Evolutionary conservation across 2,329 filamentous ascomycete genomes (phyloP).

Genomic region (Aspergillus intermedius): DNA sequence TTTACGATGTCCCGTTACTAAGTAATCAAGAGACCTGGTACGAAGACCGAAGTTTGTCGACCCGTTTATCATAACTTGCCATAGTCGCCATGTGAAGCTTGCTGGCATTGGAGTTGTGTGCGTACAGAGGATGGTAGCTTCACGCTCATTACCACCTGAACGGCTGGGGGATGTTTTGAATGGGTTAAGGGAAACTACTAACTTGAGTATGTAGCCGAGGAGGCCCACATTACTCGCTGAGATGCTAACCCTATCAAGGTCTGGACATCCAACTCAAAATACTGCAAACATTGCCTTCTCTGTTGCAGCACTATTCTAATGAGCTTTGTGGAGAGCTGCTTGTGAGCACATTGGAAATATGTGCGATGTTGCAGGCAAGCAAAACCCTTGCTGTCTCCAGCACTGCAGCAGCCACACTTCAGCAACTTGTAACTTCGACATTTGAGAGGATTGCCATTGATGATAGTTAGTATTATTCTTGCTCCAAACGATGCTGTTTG

Average conservation of each 20-base stretch:
- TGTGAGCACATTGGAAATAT: constrained; percentile 78
- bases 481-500: neutral
- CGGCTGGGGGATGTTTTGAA: constrained; percentile 81
- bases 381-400: constrained; percentile 93
- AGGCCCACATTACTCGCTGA: neutral
- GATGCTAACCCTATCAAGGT: constrained; percentile 34
- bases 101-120: constrained; percentile 81
- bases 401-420: constrained; percentile 90
- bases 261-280: constrained; percentile 95
- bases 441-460: constrained; percentile 86
- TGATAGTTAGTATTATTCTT: constrained; percentile 55
- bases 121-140: constrained; percentile 79
- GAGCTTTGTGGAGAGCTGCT: constrained; percentile 77
- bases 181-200: constrained; percentile 75
- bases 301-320: constrained; percentile 82
- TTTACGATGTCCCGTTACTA: constrained; percentile 13
- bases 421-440: constrained; percentile 84
- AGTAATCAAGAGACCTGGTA: constrained; percentile 61
- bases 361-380: constrained; percentile 80
- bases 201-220: constrained; percentile 51
- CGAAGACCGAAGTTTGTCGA: constrained; percentile 78
- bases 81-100: constrained; percentile 83
- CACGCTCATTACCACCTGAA: constrained; percentile 68
- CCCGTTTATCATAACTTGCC: constrained; percentile 89
- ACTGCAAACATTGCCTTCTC: constrained; percentile 78